Conservation (phyloP, 768 basidiomycete genomes). For the Strobilomyces confusus region DNA sequence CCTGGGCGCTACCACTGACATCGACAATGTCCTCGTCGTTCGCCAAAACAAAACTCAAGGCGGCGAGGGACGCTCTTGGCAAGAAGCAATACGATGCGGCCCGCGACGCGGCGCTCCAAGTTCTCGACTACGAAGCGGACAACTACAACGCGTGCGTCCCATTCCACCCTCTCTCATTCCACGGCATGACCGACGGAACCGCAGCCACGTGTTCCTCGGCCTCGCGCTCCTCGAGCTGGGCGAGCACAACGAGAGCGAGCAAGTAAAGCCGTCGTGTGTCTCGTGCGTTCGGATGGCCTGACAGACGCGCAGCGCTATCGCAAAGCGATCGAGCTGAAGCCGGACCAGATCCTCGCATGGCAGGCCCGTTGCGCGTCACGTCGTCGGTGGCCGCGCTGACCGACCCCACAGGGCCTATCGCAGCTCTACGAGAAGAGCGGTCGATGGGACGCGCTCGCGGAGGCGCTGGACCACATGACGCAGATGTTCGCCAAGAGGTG, state of each 20-base stretch:
- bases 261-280: constrained; percentile 51
- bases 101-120: constrained; percentile 59
- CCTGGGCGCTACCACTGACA: not conserved
- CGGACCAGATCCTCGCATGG: constrained; percentile 74
- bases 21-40: constrained; percentile 35
- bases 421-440: constrained; percentile 65
- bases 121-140: constrained; percentile 69
- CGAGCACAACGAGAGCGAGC: constrained; percentile 71
- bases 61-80: constrained; percentile 66
- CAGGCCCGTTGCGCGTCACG: constrained; percentile 50
- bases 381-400: constrained; percentile 7
- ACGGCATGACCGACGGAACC: constrained; percentile 1
- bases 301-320: constrained; percentile 58
- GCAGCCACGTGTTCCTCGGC: constrained; percentile 82
- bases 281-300: constrained; percentile 8
- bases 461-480: constrained; percentile 53
- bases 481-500: constrained; percentile 58
- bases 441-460: constrained; percentile 55
- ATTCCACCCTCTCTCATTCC: not conserved
- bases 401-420: constrained; percentile 54
- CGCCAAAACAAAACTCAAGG: constrained; percentile 72
- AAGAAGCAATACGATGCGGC: constrained; percentile 75
- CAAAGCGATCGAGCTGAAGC: constrained; percentile 68
- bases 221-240: constrained; percentile 75
- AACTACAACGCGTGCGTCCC: constrained; percentile 83